Evolutionary conservation across 1,284 basidiomycete species (phyloP).

Genomic region (Microbotryomycetes sp.): DNA sequence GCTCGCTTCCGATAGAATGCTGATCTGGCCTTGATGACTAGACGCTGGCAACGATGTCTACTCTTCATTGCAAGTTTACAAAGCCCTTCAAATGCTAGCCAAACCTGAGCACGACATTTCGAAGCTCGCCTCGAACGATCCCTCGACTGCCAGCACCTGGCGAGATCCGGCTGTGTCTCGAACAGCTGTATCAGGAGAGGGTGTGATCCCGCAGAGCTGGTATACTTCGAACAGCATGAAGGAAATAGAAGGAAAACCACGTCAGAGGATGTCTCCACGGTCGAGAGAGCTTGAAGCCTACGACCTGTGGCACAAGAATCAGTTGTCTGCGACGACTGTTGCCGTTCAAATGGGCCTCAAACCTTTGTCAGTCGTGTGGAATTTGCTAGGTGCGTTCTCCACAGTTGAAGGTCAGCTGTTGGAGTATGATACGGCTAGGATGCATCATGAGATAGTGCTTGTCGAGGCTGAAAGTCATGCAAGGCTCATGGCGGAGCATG

Average conservation of each 20-base stretch:
- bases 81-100: not conserved
- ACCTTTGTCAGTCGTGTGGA: conserved; percentile 14
- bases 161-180: not conserved
- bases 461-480: not conserved
- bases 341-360: conserved; percentile 14
- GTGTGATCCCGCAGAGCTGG: not conserved
- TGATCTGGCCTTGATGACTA: conserved; percentile 11
- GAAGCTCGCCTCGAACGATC: not conserved
- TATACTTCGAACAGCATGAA: not conserved
- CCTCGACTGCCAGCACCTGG: not conserved
- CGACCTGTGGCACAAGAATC: conserved; percentile 8
- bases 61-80: conserved; percentile 40
- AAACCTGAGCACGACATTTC: not conserved
- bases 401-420: not conserved
- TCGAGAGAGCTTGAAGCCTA: conserved; percentile 18
- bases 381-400: not conserved
- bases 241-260: not conserved
- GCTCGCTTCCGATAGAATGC: not conserved
- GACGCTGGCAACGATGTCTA: conserved; percentile 47
- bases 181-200: not conserved
- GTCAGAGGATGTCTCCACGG: not conserved
- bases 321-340: not conserved
- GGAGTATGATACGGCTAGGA: conserved; percentile 4
- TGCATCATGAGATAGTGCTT: not conserved
- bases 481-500: conserved; percentile 7